A percentile compares a stretch with the other conserved stretches of the same genome.
These are phyloP conservation scores for Xanthoconium stramineum DNA, from an alignment of 768 basidiomycete genomes.

Conservation along the genomic window DNA sequence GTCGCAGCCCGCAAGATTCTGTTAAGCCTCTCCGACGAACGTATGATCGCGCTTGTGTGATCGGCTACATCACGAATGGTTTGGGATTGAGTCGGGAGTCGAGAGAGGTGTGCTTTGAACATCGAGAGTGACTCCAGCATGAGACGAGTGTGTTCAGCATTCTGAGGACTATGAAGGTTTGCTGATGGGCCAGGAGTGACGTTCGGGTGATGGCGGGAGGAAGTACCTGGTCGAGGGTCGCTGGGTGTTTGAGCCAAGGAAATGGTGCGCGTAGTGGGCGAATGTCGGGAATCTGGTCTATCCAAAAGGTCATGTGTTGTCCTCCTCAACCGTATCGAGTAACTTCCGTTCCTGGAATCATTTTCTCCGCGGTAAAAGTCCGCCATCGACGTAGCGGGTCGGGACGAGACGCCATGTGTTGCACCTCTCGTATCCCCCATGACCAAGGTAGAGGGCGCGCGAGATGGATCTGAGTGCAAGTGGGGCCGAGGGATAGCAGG, in stretches of 20 bases:
- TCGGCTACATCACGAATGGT: conserved; percentile 54
- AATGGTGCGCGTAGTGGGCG: conserved; percentile 7
- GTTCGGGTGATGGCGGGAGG: conserved; percentile 13
- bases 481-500: conserved; percentile 20
- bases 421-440: conserved; percentile 19
- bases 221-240: conserved; percentile 13
- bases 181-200: conserved; percentile 16
- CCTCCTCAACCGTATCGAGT: conserved; percentile 22
- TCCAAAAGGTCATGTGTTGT: conserved; percentile 25
- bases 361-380: conserved; percentile 37
- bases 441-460: conserved; percentile 12
- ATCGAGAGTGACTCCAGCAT: conserved; percentile 66
- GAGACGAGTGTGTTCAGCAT: conserved; percentile 61
- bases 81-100: conserved; percentile 46
- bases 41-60: conserved; percentile 61
- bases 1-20: conserved; percentile 54
- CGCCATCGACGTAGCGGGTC: conserved; percentile 59
- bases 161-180: conserved; percentile 19
- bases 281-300: conserved; percentile 18
- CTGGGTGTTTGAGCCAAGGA: conserved; percentile 16
- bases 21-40: conserved; percentile 66
- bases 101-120: conserved; percentile 65
- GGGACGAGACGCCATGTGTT: conserved; percentile 18
- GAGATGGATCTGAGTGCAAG: conserved; percentile 26
- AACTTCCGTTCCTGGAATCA: conserved; percentile 8